Conservation (phyloP, 2,329 filamentous ascomycete genomes). For the Ceratocystis cacaofunesta region DNA sequence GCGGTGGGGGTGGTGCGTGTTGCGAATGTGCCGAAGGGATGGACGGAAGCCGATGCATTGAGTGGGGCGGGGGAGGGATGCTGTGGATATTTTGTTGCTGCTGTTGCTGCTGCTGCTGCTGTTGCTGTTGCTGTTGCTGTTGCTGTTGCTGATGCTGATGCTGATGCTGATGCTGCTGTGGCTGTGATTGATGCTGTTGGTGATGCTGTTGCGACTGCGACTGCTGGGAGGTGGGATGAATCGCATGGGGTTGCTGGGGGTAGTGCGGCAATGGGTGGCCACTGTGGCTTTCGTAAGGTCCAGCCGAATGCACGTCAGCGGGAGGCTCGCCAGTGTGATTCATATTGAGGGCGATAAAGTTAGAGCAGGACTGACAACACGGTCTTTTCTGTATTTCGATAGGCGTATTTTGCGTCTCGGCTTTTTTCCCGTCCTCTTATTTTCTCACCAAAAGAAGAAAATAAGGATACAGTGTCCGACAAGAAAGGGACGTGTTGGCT, state of each 20-base stretch:
- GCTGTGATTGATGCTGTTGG: not conserved
- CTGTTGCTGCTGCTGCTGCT: not conserved
- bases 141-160: not conserved
- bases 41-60: constrained; percentile 5
- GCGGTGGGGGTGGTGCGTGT: constrained; percentile 3
- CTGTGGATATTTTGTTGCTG: constrained; percentile 9
- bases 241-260: not conserved
- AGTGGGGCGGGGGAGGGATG: constrained; percentile 2
- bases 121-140: not conserved
- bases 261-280: constrained; percentile 3
- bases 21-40: constrained; percentile 1
- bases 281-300: not conserved
- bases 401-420: not conserved
- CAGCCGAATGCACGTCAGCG: constrained; percentile 2
- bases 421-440: not conserved
- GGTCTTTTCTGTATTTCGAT: not conserved
- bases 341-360: not conserved
- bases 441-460: not conserved
- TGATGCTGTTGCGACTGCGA: not conserved
- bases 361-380: too few species aligned
- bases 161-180: not conserved
- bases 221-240: not conserved
- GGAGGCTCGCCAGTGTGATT: not conserved
- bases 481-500: not conserved
- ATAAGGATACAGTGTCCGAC: constrained; percentile 1